Evolutionary conservation across 108 stramenopile species (phyloP).

Genomic region (Nannochloropsis oceanica): DNA sequence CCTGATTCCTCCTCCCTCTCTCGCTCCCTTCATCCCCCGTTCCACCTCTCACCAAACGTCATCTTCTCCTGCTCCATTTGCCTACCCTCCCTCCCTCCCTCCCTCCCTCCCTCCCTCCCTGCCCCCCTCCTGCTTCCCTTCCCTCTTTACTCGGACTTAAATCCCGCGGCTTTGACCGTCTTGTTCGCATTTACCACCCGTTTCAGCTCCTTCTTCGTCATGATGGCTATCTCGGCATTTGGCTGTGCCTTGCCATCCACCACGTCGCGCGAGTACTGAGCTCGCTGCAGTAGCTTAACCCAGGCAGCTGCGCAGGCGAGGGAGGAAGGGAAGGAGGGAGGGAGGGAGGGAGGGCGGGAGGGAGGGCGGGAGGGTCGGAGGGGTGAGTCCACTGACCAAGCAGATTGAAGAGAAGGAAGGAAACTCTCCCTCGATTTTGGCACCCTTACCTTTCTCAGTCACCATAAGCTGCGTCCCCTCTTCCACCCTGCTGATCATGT

Average conservation of each 20-base stretch:
- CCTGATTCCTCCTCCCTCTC: no score
- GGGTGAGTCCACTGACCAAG: neutral
- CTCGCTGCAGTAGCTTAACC: neutral
- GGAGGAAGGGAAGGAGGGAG: neutral
- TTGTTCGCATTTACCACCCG: neutral
- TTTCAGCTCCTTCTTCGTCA: neutral
- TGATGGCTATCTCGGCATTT: neutral
- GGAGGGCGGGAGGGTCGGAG: neutral
- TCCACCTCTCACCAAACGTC: no score
- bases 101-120: neutral
- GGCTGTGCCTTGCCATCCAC: neutral
- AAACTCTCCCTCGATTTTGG: no score
- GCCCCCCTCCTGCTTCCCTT: neutral
- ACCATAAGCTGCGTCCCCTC: neutral
- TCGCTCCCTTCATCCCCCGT: no score
- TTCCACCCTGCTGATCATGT: neutral
- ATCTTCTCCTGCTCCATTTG: no score
- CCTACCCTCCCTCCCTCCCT: no score
- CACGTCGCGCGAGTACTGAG: neutral
- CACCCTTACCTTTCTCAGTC: neutral
- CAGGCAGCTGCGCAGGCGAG: neutral
- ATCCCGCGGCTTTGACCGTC: neutral
- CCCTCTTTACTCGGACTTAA: neutral
- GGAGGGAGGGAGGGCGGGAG: neutral
- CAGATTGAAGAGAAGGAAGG: neutral